Percentiles rank a stretch among this genome's conserved stretches.
Conservation (phyloP, 176 grass and related monocot genomes). For the Carex pumila region DNA sequence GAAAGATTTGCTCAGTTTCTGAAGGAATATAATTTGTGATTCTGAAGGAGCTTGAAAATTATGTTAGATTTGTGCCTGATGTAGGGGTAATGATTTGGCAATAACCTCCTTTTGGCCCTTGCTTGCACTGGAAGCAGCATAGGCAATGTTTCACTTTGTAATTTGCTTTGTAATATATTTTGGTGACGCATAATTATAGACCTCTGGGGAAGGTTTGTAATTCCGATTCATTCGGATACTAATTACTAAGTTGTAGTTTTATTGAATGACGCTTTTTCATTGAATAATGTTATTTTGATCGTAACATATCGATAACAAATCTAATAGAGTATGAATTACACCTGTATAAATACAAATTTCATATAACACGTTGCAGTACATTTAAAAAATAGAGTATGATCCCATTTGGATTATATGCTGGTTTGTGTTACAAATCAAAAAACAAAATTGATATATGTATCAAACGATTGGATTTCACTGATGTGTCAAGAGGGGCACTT, state of each 20-base stretch:
- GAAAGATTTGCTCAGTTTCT: constrained; percentile 30
- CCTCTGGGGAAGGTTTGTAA: constrained; percentile 9
- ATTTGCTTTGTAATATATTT: constrained; percentile 22
- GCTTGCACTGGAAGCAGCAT: constrained; percentile 1
- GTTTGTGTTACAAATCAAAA: neutral
- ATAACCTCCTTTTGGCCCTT: neutral
- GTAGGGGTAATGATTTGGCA: neutral
- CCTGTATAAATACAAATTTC: neutral
- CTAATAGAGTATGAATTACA: neutral
- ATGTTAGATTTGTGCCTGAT: neutral
- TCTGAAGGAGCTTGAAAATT: neutral
- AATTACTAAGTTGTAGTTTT: neutral
- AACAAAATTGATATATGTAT: neutral
- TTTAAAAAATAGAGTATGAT: neutral
- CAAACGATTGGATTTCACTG: neutral
- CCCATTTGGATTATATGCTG: neutral
- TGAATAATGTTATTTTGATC: neutral
- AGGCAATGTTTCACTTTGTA: neutral
- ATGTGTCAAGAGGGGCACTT: constrained; percentile 9
- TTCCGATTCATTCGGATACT: neutral
- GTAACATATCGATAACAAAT: neutral
- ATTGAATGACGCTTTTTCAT: neutral
- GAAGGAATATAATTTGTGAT: neutral
- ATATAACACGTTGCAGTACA: neutral
- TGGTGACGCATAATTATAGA: neutral